Evolutionary conservation across 495 filamentous ascomycete genomes (phyloP), one percentile per base, ranked within the genome.

Genomic region (Aspergillus steynii): DNA sequence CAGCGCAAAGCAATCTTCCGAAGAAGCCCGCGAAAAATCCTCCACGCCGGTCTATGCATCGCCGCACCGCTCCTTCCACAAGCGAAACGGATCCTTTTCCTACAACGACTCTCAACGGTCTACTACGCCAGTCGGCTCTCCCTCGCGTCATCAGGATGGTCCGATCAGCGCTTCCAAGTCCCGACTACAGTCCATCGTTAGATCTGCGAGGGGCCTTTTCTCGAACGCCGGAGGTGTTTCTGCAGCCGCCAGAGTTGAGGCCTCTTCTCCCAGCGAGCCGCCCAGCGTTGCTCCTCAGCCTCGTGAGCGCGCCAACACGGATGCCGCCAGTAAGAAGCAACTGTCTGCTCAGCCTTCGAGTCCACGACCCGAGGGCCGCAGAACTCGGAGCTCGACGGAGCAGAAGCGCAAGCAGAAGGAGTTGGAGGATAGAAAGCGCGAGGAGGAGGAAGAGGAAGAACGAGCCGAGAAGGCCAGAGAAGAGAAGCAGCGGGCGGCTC

Each of bases 81-180:
- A 88, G 62, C 90, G 91, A 69, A 81, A 77, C 2, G 81, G 86
- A 47, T 90, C 88, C 3, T 80, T 85, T 1, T 87, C 88, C 2
- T 85, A 88, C 61, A 82, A 86, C 14, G 55, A 71, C 20, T 42
- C 55, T 45, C 78, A 77, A 10, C 68, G 74, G 32, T 81, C 86
- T 29, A 86, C 86, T 6, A 91, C 89, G 9, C 88, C 91, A 4
- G 78, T 80, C 27, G 90, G 88, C 50, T 91, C 91, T 12, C 91
- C 91, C 25, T 84, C 84, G 58, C 83, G 82, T 59, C 83, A 42
- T 3, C 37, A 88, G 65, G 91, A 93, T 60, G 93, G 88, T 50
- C 90, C 92, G 5, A 71, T 96, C 29, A 96, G 91, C 69, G 90
- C 92, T 52, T 92, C 93, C 20, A 97, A 96, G 76, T 89, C 86